phyloP scores from a whole-genome alignment of 352 stramenopile genomes.

The Saprolegnia diclina region DNA sequence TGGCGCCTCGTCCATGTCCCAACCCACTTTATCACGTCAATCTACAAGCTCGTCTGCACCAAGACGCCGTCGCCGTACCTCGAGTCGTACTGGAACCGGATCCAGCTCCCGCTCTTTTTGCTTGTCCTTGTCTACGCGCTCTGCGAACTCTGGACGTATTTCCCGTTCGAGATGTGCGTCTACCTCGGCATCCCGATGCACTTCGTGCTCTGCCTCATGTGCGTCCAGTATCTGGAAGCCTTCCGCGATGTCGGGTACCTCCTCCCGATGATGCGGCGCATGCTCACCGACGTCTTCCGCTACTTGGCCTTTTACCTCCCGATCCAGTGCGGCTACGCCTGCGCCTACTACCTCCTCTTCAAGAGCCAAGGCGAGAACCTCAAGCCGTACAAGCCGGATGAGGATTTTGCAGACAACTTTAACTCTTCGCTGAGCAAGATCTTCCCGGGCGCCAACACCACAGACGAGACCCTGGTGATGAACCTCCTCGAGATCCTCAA shows the following conservation, averaged over 20 bases:
- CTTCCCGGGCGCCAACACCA: too few relatives aligned
- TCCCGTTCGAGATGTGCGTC: not conserved
- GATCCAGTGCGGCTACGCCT: not conserved
- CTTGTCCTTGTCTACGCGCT: not conserved
- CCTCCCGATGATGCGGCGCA: not conserved
- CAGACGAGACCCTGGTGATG: too few relatives aligned
- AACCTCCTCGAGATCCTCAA: not conserved
- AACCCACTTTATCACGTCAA: too few relatives aligned
- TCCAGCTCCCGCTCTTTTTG: too few relatives aligned
- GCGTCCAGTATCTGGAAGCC: not conserved
- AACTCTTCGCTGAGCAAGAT: too few relatives aligned
- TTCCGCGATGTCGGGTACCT: not conserved
- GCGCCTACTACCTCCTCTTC: constrained; percentile 5
- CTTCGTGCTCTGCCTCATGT: not conserved
- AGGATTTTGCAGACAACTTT: too few relatives aligned
- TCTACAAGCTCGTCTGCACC: too few relatives aligned
- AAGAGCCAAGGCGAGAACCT: not conserved
- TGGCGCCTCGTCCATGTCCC: too few relatives aligned
- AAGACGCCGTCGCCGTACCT: too few relatives aligned
- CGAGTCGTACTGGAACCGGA: too few relatives aligned
- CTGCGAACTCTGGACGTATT: not conserved
- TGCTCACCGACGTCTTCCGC: not conserved
- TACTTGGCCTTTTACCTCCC: not conserved
- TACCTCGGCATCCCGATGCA: not conserved
- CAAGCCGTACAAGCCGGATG: not conserved